Percentiles rank a stretch among this genome's conserved stretches.
These are phyloP conservation scores for Oxytropis ochrocephala DNA, from an alignment of 306 rosid species.

Conservation along the genomic window DNA sequence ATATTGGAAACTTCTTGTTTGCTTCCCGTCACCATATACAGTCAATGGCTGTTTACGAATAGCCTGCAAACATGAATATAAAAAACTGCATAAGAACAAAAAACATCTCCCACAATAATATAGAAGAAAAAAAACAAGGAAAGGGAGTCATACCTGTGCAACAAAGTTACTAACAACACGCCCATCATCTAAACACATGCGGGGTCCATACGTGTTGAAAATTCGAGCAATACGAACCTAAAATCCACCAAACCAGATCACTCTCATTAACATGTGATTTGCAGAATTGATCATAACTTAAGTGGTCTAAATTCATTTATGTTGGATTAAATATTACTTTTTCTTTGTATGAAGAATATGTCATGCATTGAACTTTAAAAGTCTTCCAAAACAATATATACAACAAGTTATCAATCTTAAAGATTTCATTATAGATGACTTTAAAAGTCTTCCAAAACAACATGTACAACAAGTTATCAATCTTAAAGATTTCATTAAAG, in stretches of 20 bases:
- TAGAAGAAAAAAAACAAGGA: not conserved
- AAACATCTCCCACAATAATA: not conserved
- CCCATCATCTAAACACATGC: conserved; percentile 98
- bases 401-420: not conserved
- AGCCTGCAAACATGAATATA: conserved; percentile 43
- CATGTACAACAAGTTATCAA: not conserved
- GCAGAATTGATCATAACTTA: not conserved
- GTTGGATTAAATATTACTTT: not conserved
- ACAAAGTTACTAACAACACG: conserved; percentile 98
- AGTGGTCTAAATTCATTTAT: not conserved
- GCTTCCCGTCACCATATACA: conserved; percentile 95
- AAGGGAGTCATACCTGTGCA: conserved; percentile 63
- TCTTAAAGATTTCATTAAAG: not conserved
- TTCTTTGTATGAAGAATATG: not conserved
- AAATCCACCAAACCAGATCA: conserved; percentile 23
- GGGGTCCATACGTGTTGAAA: conserved; percentile 91
- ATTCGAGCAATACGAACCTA: conserved; percentile 98
- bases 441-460: no score
- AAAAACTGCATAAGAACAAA: not conserved
- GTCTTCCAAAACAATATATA: not conserved
- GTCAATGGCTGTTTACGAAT: conserved; percentile 89
- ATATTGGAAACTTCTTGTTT: conserved; percentile 96
- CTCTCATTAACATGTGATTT: conserved; percentile 22
- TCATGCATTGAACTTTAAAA: not conserved
- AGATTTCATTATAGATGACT: not conserved